Conservation (phyloP, 2,329 filamentous ascomycete genomes). For the Alternaria burnsii region DNA sequence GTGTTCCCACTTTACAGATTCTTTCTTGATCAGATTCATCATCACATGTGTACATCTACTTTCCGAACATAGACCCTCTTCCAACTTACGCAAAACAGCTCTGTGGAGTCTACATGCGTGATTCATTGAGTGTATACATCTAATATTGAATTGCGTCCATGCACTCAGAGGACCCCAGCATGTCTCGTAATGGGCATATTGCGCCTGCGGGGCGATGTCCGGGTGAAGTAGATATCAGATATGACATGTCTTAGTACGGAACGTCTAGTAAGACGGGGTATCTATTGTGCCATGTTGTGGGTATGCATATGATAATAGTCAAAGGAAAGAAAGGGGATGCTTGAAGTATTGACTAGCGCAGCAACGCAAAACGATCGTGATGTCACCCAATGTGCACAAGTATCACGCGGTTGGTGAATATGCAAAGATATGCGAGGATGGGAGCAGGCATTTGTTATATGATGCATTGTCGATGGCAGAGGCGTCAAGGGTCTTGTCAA, state of each 20-base stretch:
- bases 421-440: background rate
- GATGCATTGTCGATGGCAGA: background rate
- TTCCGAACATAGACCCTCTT: background rate
- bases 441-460: background rate
- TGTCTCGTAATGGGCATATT: background rate
- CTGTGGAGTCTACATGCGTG: background rate
- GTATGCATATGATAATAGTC: background rate
- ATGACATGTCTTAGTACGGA: background rate
- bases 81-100: background rate
- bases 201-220: background rate
- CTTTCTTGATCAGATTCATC: background rate
- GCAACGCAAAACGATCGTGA: background rate
- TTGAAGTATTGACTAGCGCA: background rate
- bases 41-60: background rate
- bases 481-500: background rate
- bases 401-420: background rate
- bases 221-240: background rate
- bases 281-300: background rate
- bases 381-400: background rate
- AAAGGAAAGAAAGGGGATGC: background rate
- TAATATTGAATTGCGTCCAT: background rate
- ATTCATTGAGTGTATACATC: background rate
- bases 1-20: background rate
- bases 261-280: background rate
- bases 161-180: background rate